A percentile compares a stretch with the other conserved stretches of the same genome.
These are phyloP conservation scores for Entomortierella parvispora DNA, from an alignment of 192 early-diverging fungal species.

Conservation along the genomic window DNA sequence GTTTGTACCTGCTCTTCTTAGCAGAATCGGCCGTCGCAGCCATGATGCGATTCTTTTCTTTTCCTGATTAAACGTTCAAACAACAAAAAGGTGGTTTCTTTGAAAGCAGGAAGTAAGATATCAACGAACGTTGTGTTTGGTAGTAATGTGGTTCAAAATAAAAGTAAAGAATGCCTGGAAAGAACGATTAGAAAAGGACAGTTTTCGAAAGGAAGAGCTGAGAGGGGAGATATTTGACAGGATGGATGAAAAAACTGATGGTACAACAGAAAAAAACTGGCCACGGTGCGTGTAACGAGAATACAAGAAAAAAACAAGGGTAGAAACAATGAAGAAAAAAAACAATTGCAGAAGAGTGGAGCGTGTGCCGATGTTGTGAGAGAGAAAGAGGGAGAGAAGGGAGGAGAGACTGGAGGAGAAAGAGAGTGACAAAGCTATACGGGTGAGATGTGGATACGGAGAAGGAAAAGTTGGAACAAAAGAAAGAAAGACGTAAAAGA, in stretches of 20 bases:
- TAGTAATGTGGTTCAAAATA: neutral
- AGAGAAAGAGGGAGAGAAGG: constrained; percentile 2
- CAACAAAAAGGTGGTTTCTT: neutral
- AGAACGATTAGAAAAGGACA: neutral
- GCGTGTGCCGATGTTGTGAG: no score
- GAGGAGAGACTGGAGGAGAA: neutral
- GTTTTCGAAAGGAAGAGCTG: neutral
- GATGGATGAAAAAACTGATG: neutral
- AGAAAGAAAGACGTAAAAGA: neutral
- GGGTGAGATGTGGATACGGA: no score
- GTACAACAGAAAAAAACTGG: no score
- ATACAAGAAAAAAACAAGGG: no score
- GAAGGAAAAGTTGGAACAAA: constrained; percentile 6
- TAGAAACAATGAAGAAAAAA: no score
- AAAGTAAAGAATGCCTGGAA: neutral
- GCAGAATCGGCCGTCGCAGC: constrained; percentile 40
- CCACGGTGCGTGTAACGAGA: no score
- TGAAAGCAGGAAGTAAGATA: no score
- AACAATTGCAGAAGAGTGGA: no score
- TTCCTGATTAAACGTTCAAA: neutral
- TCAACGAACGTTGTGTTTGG: no score
- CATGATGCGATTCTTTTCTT: no score
- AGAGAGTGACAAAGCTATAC: no score
- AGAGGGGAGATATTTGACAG: neutral
- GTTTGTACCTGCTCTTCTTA: constrained; percentile 44